Evolutionary conservation across 768 basidiomycete species (phyloP).

Genomic region (Lentinula lateritia): DNA sequence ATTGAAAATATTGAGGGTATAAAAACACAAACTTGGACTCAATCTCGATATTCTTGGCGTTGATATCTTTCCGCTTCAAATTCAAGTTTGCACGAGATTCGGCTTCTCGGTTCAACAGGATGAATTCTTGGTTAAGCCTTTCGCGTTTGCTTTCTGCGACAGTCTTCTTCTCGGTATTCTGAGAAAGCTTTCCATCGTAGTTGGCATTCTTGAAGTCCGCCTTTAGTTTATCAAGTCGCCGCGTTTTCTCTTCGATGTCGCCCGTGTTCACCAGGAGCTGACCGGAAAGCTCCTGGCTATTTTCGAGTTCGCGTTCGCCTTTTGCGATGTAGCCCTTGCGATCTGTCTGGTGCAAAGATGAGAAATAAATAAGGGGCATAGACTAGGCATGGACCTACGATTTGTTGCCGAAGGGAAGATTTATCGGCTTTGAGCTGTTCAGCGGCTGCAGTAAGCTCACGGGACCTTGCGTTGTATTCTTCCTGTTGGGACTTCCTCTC

Average conservation of each 20-base stretch:
- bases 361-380: background rate
- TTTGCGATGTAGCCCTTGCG: slow-evolving; percentile 44
- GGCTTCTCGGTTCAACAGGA: slow-evolving; percentile 68
- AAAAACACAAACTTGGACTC: slow-evolving; percentile 31
- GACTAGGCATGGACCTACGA: slow-evolving; percentile 34
- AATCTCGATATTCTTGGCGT: slow-evolving; percentile 60
- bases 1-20: background rate
- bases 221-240: slow-evolving; percentile 55
- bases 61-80: slow-evolving; percentile 64
- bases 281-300: slow-evolving; percentile 44
- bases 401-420: slow-evolving; percentile 41
- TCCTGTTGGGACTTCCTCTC: slow-evolving; percentile 53
- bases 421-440: slow-evolving; percentile 37
- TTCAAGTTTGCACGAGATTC: slow-evolving; percentile 77
- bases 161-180: slow-evolving; percentile 49
- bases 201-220: slow-evolving; percentile 52
- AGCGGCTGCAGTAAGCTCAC: slow-evolving; percentile 50
- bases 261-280: slow-evolving; percentile 47
- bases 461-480: slow-evolving; percentile 59
- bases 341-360: slow-evolving; percentile 32
- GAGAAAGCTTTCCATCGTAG: slow-evolving; percentile 58
- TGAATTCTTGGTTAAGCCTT: slow-evolving; percentile 62
- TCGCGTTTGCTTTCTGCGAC: slow-evolving; percentile 67
- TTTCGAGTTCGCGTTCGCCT: slow-evolving; percentile 54
- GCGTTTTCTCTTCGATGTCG: slow-evolving; percentile 68